Conservation (phyloP, 1,139 yeast genomes). For the Suhomyces panamericanus region DNA sequence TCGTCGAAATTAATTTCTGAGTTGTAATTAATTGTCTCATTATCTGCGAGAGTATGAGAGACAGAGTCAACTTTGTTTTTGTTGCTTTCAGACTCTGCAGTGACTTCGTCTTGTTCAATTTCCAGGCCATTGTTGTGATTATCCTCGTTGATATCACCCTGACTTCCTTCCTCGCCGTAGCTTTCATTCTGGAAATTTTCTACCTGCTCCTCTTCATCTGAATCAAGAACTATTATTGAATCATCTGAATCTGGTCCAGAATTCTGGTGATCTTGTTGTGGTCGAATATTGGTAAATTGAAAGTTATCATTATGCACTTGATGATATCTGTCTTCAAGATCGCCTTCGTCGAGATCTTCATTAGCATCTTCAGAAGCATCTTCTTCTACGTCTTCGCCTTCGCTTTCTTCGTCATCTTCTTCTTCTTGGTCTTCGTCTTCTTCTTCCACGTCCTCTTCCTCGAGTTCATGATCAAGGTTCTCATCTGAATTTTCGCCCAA, state of each 20-base stretch:
- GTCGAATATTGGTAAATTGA: neutral
- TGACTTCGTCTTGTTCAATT: neutral
- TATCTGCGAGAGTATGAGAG: neutral
- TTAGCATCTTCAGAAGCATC: neutral
- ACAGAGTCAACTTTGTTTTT: neutral
- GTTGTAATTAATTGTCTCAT: neutral
- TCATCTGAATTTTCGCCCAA: neutral
- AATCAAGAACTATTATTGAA: neutral
- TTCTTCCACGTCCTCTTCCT: neutral
- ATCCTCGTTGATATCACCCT: slow-evolving; percentile 7
- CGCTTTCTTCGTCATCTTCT: neutral
- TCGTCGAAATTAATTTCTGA: neutral
- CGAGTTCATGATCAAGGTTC: neutral
- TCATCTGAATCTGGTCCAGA: neutral
- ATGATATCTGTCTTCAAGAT: slow-evolving; percentile 1
- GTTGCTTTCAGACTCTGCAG: neutral
- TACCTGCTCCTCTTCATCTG: neutral
- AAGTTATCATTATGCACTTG: neutral
- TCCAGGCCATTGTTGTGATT: neutral
- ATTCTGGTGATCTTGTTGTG: neutral
- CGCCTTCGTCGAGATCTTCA: slow-evolving; percentile 8
- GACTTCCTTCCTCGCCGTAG: slow-evolving; percentile 9
- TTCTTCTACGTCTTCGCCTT: slow-evolving; percentile 2
- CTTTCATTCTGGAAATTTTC: neutral
- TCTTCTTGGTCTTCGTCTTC: neutral